Evolutionary conservation across 306 rosid genomes (phyloP).

Genomic region (Trichosanthes truncata): DNA sequence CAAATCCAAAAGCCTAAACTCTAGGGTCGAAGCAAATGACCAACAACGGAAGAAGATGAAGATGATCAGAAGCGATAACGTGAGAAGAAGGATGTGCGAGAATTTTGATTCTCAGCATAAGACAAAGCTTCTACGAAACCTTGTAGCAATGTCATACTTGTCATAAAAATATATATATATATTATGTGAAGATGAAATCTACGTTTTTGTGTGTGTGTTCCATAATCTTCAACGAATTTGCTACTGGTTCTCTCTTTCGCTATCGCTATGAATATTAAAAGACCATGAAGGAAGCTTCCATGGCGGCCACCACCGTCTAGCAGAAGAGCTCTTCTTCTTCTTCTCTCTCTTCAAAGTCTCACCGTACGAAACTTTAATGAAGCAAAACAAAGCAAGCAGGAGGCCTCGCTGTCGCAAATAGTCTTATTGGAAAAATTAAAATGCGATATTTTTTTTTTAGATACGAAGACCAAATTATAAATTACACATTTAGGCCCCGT

Average conservation of each 20-base stretch:
- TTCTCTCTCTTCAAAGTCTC: not conserved
- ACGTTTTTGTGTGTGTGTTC: slow-evolving; percentile 11
- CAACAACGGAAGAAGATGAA: not conserved
- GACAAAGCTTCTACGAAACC: slow-evolving; percentile 47
- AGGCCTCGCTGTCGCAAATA: not conserved
- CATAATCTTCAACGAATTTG: slow-evolving; percentile 16
- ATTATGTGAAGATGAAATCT: slow-evolving; percentile 10
- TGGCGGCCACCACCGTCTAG: slow-evolving; percentile 38
- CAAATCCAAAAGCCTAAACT: slow-evolving; percentile 16
- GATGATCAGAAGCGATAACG: slow-evolving; percentile 37
- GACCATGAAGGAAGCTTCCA: slow-evolving; percentile 38
- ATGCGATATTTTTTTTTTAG: not conserved
- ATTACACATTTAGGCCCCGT: too few relatives aligned
- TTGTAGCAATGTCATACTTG: slow-evolving; percentile 16
- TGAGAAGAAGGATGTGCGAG: slow-evolving; percentile 31
- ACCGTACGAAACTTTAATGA: not conserved
- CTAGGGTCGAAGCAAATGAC: not conserved
- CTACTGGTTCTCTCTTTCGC: not conserved
- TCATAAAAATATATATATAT: not conserved
- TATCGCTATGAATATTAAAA: not conserved
- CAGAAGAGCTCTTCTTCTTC: slow-evolving; percentile 18
- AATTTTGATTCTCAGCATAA: slow-evolving; percentile 12
- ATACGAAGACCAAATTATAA: too few relatives aligned
- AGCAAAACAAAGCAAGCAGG: not conserved
- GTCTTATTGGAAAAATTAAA: not conserved